Base-by-base conservation (phyloP, 129 eudicot species). In the Cynara cardunculus region DNA sequence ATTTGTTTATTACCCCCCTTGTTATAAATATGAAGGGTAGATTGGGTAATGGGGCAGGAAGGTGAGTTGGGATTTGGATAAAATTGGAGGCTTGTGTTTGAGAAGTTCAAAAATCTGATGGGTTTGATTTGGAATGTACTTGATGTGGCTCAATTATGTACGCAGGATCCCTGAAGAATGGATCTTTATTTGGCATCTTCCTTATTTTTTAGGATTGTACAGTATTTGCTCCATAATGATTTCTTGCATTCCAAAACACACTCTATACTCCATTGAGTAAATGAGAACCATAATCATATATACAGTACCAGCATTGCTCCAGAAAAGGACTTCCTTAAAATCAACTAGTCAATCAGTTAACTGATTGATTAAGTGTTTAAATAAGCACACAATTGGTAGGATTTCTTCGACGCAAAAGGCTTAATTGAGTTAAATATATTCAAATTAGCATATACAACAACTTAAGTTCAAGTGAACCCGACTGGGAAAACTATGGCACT, bases 181-280 rank as follows among this genome's bases (percentile, higher is more conserved):
- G 72, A 82, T 69, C 39, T 69, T 67, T 75, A 10, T 56, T 76
- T 82, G 85, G 81, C 85, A 77, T 34, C 25, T 56, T 56, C 81
- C 67, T 69, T 76, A 46, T 22, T 19, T 70, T 41, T 76, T 49
- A 82, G 73, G 53, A 7, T 71, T 75, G 81, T 76, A 76, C 76
- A 24, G 3, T 24, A 64, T 11, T 64, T 64, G 69, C 26, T 26
- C 37, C 67, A 67, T 68, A 68, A 69, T 68, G 64, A 78, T 78
- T 79, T 7, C 75, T 19, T 77, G 66, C 81, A 75, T 76, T 0
- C 19, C 19, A 49, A 49, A 5, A 46, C 61, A 46, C 61, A 46
- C 61, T 19, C 61, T 46, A 2, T 16, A 13, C n/a, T 46, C 19
- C 61, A 14, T 49, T 49, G 61, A 49, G n/a, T 24, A 64, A 19